A percentile compares a stretch with the other conserved stretches of the same genome.
These are phyloP conservation scores for Pichia sp. DNA, from an alignment of 1,139 yeast genomes.

Conservation along the genomic window DNA sequence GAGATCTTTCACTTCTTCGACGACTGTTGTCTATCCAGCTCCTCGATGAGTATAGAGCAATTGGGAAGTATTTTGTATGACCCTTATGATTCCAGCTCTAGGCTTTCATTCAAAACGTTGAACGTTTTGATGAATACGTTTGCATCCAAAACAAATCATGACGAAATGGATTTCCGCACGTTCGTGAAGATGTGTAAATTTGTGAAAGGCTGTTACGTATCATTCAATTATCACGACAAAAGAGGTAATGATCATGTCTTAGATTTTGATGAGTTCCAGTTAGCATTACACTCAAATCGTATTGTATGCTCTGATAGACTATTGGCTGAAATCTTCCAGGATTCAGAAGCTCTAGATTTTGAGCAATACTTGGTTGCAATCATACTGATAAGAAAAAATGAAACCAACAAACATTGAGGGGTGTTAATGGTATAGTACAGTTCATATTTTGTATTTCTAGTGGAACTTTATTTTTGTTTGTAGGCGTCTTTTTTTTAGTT, in stretches of 20 bases:
- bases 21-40: slow-evolving; percentile 17
- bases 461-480: not conserved
- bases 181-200: slow-evolving; percentile 29
- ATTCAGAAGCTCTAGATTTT: slow-evolving; percentile 23
- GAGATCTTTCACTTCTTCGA: slow-evolving; percentile 19
- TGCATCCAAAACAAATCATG: slow-evolving; percentile 8
- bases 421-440: not conserved
- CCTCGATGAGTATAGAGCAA: slow-evolving; percentile 7
- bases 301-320: slow-evolving; percentile 24
- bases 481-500: not conserved
- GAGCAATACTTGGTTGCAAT: slow-evolving; percentile 30
- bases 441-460: not conserved
- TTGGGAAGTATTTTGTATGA: slow-evolving; percentile 17
- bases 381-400: slow-evolving; percentile 24
- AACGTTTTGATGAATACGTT: slow-evolving; percentile 20
- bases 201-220: slow-evolving; percentile 29
- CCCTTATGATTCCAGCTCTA: slow-evolving; percentile 13
- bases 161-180: slow-evolving; percentile 25
- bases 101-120: slow-evolving; percentile 14
- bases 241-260: slow-evolving; percentile 22
- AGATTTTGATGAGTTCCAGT: slow-evolving; percentile 27
- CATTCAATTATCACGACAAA: slow-evolving; percentile 28
- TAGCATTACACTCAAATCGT: slow-evolving; percentile 24
- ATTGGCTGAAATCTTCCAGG: slow-evolving; percentile 21
- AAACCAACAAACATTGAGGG: slow-evolving; percentile 12